Conservation (phyloP, 2,329 filamentous ascomycete genomes). For the Phyllachora maydis region DNA sequence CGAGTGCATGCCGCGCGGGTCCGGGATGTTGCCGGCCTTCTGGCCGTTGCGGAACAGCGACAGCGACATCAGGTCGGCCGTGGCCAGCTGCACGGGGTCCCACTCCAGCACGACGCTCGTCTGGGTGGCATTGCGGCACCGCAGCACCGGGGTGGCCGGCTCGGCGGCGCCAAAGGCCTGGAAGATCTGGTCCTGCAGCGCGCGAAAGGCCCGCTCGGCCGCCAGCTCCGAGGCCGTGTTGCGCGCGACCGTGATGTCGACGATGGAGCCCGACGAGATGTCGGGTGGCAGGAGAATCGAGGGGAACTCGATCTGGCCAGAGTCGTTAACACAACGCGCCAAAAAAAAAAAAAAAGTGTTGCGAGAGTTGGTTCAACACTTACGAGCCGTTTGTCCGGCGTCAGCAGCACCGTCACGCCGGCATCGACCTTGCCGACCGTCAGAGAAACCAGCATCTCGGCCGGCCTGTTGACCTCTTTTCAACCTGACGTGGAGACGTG, state of each 20-base stretch:
- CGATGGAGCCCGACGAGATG: constrained; percentile 89
- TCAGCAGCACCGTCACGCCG: constrained; percentile 89
- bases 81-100: constrained; percentile 87
- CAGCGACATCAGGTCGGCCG: constrained; percentile 74
- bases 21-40: constrained; percentile 88
- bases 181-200: constrained; percentile 79
- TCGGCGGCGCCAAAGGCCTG: constrained; percentile 65
- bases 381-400: constrained; percentile 91
- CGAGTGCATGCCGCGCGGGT: constrained; percentile 68
- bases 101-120: constrained; percentile 97
- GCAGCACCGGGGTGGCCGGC: constrained; percentile 57
- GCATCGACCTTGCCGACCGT: constrained; percentile 99
- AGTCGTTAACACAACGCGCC: too few relatives aligned
- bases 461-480: too few relatives aligned
- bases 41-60: constrained; percentile 89
- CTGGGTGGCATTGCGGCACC: constrained; percentile 92
- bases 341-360: too few relatives aligned
- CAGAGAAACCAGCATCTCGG: constrained; percentile 79
- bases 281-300: constrained; percentile 91
- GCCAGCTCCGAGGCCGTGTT: constrained; percentile 62
- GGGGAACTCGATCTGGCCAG: constrained; percentile 91
- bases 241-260: constrained; percentile 87
- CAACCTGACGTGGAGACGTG: too few relatives aligned
- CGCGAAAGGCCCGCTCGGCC: constrained; percentile 55
- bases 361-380: constrained; percentile 12